These are phyloP conservation scores for Rubus parviflorus DNA, from an alignment of 306 rosid species.

Conservation along the genomic window DNA sequence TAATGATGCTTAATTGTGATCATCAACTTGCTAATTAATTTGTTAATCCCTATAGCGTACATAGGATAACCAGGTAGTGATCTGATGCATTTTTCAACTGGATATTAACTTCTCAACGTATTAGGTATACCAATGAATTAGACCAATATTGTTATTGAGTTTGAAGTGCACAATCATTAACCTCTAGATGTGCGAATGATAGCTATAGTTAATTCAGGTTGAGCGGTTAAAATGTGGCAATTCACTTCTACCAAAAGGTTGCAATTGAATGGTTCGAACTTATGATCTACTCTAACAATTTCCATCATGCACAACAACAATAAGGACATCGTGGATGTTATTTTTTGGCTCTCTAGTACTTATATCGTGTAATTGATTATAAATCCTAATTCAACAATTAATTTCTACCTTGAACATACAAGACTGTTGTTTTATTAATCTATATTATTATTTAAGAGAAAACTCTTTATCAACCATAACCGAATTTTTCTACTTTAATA, in stretches of 20 bases:
- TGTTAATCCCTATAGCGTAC: not conserved
- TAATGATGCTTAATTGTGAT: not conserved
- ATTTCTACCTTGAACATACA: not conserved
- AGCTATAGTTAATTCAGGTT: too few relatives aligned
- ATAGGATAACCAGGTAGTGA: not conserved
- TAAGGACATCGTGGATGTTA: too few relatives aligned
- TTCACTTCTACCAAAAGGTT: too few relatives aligned
- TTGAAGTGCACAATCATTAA: not conserved
- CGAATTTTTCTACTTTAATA: too few relatives aligned
- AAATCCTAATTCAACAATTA: not conserved
- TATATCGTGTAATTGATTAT: not conserved
- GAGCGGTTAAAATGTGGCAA: too few relatives aligned
- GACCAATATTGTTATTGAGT: not conserved
- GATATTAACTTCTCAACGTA: not conserved
- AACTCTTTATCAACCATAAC: too few relatives aligned
- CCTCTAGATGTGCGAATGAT: not conserved
- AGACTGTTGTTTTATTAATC: not conserved
- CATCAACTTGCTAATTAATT: not conserved
- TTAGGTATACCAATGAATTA: not conserved
- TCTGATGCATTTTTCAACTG: constrained; percentile 4
- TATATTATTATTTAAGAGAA: too few relatives aligned
- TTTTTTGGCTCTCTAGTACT: too few relatives aligned
- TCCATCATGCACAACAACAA: too few relatives aligned
- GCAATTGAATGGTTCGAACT: too few relatives aligned
- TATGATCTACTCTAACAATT: too few relatives aligned